Conservation (phyloP, 768 basidiomycete species). For the Tylopilus felleus region DNA sequence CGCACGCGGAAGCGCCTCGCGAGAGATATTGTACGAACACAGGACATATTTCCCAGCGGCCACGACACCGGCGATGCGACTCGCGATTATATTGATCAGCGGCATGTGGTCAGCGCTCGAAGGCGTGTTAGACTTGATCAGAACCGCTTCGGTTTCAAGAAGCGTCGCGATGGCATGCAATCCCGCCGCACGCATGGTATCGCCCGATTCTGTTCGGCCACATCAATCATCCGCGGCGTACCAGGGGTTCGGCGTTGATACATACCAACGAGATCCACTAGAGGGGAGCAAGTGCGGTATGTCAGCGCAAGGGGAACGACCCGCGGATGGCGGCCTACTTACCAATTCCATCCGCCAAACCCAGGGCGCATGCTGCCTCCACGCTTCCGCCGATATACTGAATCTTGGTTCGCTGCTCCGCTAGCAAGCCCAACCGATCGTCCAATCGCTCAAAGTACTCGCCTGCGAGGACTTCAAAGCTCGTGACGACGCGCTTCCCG, state of each 20-base stretch:
- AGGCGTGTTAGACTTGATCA: slow-evolving; percentile 73
- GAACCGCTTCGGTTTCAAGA: slow-evolving; percentile 83
- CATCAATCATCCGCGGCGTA: neutral
- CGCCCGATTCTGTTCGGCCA: slow-evolving; percentile 79
- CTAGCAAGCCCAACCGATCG: slow-evolving; percentile 46
- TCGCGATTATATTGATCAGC: slow-evolving; percentile 76
- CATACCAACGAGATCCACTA: slow-evolving; percentile 89
- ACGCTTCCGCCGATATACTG: slow-evolving; percentile 98
- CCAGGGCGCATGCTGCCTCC: slow-evolving; percentile 95
- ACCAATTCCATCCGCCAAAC: slow-evolving; percentile 97
- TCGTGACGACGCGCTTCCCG: slow-evolving; percentile 92
- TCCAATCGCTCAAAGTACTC: slow-evolving; percentile 75
- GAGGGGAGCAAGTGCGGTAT: neutral
- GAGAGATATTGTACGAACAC: slow-evolving; percentile 88
- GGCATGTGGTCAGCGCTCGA: slow-evolving; percentile 62
- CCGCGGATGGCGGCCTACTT: too few relatives aligned
- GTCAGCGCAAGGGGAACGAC: neutral
- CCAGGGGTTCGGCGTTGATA: slow-evolving; percentile 34
- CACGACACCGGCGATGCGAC: slow-evolving; percentile 88
- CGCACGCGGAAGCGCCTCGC: slow-evolving; percentile 59
- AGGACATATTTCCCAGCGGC: slow-evolving; percentile 85
- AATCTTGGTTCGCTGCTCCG: slow-evolving; percentile 67
- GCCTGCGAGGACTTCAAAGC: slow-evolving; percentile 85
- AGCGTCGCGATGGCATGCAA: slow-evolving; percentile 90
- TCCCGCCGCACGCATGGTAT: slow-evolving; percentile 98